Evolutionary conservation across 2,329 filamentous ascomycete species (phyloP).

Genomic region (Colletotrichum caudatum): DNA sequence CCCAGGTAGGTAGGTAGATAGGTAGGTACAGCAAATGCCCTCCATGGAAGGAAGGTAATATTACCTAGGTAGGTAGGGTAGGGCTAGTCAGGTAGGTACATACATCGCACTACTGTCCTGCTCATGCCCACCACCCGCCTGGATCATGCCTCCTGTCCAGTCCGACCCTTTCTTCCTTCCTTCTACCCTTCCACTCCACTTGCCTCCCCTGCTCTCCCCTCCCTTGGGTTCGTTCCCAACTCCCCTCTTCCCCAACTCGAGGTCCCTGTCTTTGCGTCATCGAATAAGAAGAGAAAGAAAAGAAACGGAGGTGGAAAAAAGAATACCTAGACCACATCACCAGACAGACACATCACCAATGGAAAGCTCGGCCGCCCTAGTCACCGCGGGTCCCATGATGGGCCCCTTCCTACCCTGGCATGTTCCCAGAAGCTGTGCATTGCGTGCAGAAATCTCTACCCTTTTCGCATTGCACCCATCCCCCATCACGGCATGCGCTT

Average conservation of each 20-base stretch:
- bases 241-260: constrained; percentile 9
- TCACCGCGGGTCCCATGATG: constrained; percentile 38
- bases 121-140: constrained; percentile 21
- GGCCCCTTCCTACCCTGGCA: constrained; percentile 30
- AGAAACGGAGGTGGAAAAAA: background rate
- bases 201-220: background rate
- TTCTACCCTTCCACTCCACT: background rate
- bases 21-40: background rate
- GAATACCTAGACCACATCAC: constrained; percentile 10
- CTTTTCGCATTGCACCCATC: constrained; percentile 4
- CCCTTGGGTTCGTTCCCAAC: background rate
- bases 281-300: background rate
- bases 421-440: constrained; percentile 30
- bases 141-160: constrained; percentile 18
- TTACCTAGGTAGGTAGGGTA: no score
- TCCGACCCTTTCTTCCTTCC: constrained; percentile 6
- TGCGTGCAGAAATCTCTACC: constrained; percentile 6
- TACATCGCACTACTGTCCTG: background rate
- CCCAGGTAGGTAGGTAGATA: background rate
- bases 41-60: background rate
- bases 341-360: constrained; percentile 30
- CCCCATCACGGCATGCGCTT: constrained; percentile 4
- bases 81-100: no score
- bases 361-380: constrained; percentile 17
- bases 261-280: constrained; percentile 3